A percentile compares a stretch with the other conserved stretches of the same genome.
These are phyloP conservation scores for Ilyonectria robusta DNA, from an alignment of 2,329 filamentous ascomycete genomes.

Conservation along the genomic window DNA sequence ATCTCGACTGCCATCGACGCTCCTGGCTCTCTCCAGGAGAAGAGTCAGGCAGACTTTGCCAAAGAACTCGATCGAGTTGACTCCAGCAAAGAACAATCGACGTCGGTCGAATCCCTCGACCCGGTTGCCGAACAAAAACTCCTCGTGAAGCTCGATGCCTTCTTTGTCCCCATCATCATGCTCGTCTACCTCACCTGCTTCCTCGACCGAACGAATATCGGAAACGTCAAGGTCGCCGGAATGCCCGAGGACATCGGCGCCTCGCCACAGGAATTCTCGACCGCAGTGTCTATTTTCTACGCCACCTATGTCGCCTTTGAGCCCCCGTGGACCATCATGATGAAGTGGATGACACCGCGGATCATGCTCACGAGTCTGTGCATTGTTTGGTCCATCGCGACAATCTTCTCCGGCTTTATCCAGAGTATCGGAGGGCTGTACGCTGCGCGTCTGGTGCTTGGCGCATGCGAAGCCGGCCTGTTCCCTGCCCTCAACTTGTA, in stretches of 20 bases:
- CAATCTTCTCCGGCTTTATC: slow-evolving; percentile 49
- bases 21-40: not conserved
- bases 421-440: slow-evolving; percentile 47
- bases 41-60: not conserved
- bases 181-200: slow-evolving; percentile 69
- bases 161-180: slow-evolving; percentile 63
- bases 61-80: not conserved
- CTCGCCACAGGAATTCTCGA: slow-evolving; percentile 49
- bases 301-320: slow-evolving; percentile 52
- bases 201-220: slow-evolving; percentile 68
- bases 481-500: slow-evolving; percentile 48
- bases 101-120: slow-evolving; percentile 39
- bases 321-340: slow-evolving; percentile 50
- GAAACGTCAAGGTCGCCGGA: slow-evolving; percentile 52
- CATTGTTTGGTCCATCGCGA: slow-evolving; percentile 47
- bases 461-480: slow-evolving; percentile 45
- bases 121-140: slow-evolving; percentile 48
- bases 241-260: slow-evolving; percentile 53
- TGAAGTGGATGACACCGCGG: slow-evolving; percentile 52
- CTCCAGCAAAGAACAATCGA: not conserved
- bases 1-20: slow-evolving; percentile 6
- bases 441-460: slow-evolving; percentile 38
- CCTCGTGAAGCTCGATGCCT: slow-evolving; percentile 51
- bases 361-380: slow-evolving; percentile 48
- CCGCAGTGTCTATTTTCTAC: slow-evolving; percentile 52